Conservation (phyloP, 352 stramenopile species). For the Blastocystis hominis region DNA sequence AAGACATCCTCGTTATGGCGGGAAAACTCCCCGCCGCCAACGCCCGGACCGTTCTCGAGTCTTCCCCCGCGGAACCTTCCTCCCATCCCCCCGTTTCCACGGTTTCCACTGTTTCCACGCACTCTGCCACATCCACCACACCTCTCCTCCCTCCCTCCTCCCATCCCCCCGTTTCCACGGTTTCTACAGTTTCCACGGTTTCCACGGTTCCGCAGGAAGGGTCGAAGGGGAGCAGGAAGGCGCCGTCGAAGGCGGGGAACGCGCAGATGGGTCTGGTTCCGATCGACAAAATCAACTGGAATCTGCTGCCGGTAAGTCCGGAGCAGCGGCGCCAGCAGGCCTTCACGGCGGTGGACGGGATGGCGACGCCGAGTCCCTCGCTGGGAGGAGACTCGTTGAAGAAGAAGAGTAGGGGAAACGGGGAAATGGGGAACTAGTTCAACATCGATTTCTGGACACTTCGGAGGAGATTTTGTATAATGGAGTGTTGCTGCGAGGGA, state of each 20-base stretch:
- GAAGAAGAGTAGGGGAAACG: background rate
- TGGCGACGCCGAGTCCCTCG: background rate
- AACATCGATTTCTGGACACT: background rate
- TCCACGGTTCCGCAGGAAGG: too few relatives aligned
- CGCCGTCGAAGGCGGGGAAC: background rate
- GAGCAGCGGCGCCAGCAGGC: constrained; percentile 19
- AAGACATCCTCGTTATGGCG: background rate
- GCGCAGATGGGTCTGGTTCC: background rate
- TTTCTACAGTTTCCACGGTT: too few relatives aligned
- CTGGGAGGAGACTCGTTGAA: background rate
- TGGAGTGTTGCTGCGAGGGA: constrained; percentile 17
- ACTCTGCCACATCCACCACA: too few relatives aligned
- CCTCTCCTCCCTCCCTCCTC: too few relatives aligned
- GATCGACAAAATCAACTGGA: background rate
- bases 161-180: too few relatives aligned
- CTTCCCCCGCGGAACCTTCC: background rate
- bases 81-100: too few relatives aligned
- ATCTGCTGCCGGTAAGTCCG: background rate
- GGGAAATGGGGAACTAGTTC: background rate
- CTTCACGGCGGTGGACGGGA: background rate
- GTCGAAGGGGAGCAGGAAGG: too few relatives aligned
- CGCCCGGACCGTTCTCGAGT: background rate
- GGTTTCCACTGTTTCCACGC: too few relatives aligned
- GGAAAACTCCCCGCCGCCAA: background rate
- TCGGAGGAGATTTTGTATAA: constrained; percentile 47